Evolutionary conservation across 306 rosid species (phyloP).

Genomic region (Prunus mongolica): DNA sequence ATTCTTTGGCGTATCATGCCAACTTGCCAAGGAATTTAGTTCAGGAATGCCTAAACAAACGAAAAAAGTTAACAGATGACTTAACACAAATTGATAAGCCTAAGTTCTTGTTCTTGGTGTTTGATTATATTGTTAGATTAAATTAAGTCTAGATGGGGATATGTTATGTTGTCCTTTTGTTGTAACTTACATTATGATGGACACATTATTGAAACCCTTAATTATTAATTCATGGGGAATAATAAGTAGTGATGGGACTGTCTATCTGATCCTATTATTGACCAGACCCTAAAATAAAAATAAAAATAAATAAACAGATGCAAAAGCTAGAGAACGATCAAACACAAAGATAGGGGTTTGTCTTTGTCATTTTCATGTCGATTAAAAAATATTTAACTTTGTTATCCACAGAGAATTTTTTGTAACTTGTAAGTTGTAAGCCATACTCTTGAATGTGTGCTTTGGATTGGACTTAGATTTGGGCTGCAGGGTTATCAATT

Average conservation of each 20-base stretch:
- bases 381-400: too few species aligned
- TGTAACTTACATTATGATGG: background rate
- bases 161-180: background rate
- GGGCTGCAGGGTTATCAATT: background rate
- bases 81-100: background rate
- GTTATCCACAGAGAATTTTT: too few species aligned
- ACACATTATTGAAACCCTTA: background rate
- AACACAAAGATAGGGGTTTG: too few species aligned
- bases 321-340: too few species aligned
- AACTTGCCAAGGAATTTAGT: background rate
- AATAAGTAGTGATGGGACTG: background rate
- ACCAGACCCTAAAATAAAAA: background rate
- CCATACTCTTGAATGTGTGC: background rate
- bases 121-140: background rate
- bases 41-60: background rate
- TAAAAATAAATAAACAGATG: too few species aligned
- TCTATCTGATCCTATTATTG: background rate
- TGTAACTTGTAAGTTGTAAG: too few species aligned
- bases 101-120: background rate
- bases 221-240: background rate
- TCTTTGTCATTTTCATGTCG: too few species aligned
- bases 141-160: background rate
- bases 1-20: slow-evolving; percentile 6
- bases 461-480: background rate
- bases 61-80: background rate